Evolutionary conservation across 192 early-diverging fungal species (phyloP), one percentile per base, ranked within the genome.

Genomic region (Linnemannia elongata): DNA sequence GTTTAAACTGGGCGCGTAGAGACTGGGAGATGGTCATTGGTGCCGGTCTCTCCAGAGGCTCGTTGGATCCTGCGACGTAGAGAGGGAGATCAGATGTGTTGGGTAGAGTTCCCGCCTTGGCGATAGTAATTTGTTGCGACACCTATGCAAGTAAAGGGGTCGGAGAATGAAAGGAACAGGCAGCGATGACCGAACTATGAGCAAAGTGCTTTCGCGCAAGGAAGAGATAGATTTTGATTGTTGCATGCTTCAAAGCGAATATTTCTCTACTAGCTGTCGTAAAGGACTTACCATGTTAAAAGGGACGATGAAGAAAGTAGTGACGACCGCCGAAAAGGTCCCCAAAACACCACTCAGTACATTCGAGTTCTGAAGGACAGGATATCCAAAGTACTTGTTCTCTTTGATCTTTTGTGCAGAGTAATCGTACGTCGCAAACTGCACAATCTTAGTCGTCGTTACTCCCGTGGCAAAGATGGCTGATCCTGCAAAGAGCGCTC

Each of bases 401-500:
- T 80, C 66, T 18, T 77, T 76, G 72, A 88, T 75, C 44, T 54
- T 66, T 41, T 83, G 78, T 8, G 74, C 78, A 17, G 78, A 71
- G 69, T 77, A 83, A 33, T 88, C 87, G 35, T 88, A 88, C 20
- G 87, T 83, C 9, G 81, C 87, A 74, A 88, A 88, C 75, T 88
- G 82, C 10, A 88, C 36, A 49, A 88, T 82, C 66, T 81, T 83
- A 4, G 69, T 75, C 20, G 82, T 75, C 9, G 82, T 88, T 6
- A 82, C 35, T 4, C 78, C 88, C 15, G 71, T 81, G 0, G 79
- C 81, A 36, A 76, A 88, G 71, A 82, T 81, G 27, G 73, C 42
- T 4, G 88, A 75, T 45, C 82, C 88, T 6, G 82, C 78, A 71
- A 77, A 88, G 1, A 84, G 79, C 3, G 88, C 81, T 12, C 45